phyloP scores from a whole-genome alignment of 2,329 filamentous ascomycete genomes.

The Aspergillus glaucus region DNA sequence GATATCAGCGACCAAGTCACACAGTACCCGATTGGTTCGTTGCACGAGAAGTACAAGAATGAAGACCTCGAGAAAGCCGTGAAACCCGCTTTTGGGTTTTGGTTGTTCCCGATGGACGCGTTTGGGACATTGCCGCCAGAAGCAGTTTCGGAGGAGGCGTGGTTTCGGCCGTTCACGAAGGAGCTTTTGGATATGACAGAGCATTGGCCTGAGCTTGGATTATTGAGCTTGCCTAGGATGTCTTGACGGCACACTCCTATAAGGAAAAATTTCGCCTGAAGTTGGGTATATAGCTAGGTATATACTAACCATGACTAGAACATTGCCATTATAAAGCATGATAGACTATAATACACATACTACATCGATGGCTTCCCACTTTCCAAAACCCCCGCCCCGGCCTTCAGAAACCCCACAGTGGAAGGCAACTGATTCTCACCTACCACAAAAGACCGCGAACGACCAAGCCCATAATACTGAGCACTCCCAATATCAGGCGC shows the following conservation, averaged over 20 bases:
- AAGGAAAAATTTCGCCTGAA: too few relatives aligned
- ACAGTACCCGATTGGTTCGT: neutral
- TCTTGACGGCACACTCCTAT: neutral
- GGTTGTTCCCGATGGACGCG: neutral
- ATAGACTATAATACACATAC: too few relatives aligned
- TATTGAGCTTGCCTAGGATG: neutral
- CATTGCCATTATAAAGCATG: too few relatives aligned
- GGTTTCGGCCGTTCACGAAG: neutral
- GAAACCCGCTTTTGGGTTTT: neutral
- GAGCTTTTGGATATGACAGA: neutral
- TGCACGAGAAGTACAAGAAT: neutral
- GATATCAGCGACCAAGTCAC: neutral
- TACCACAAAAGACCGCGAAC: constrained; percentile 1
- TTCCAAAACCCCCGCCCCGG: constrained; percentile 2
- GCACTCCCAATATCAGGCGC: constrained; percentile 5
- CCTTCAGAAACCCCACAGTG: constrained; percentile 5
- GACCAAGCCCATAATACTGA: constrained; percentile 1
- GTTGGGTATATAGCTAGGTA: too few relatives aligned
- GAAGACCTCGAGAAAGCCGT: neutral
- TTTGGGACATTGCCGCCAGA: neutral
- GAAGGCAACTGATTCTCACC: constrained; percentile 4
- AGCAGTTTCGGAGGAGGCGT: neutral
- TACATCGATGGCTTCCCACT: too few relatives aligned
- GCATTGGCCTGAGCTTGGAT: neutral
- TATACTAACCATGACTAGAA: too few relatives aligned